phyloP scores from a whole-genome alignment of 345 rosid species.

The Atalantia buxifolia region DNA sequence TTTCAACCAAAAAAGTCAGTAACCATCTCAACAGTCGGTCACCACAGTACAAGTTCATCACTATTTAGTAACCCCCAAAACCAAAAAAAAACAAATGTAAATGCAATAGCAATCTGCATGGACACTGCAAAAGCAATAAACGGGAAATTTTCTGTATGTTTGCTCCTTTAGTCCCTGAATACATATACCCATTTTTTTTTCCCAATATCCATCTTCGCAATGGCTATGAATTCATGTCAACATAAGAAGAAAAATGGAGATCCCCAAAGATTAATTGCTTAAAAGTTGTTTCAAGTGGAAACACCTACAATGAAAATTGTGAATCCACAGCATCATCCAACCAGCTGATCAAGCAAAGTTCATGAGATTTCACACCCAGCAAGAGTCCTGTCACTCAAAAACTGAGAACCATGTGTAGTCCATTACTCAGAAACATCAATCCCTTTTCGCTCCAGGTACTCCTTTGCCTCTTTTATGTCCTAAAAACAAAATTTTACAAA shows the following conservation, averaged over 20 bases:
- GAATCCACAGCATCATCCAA: neutral
- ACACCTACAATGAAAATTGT: neutral
- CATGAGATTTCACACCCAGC: neutral
- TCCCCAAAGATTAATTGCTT: neutral
- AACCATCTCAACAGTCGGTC: neutral
- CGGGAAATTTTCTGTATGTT: neutral
- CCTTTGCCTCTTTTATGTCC: constrained; percentile 85
- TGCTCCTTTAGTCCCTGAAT: neutral
- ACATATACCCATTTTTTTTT: neutral
- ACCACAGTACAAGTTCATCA: neutral
- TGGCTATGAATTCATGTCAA: neutral
- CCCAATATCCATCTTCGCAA: neutral
- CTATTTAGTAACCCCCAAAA: too few species aligned
- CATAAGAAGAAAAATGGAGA: neutral
- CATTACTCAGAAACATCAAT: constrained; percentile 54
- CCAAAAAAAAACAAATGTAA: too few species aligned
- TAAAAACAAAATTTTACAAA: constrained; percentile 17
- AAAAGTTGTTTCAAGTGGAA: neutral
- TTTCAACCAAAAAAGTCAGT: neutral
- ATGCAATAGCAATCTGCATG: neutral
- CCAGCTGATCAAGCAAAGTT: neutral
- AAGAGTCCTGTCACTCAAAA: neutral
- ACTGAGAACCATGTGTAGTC: neutral
- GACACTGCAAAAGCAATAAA: neutral
- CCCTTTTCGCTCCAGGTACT: constrained; percentile 60